Conservation (phyloP, 108 stramenopile genomes). For the Fistulifera pelliculosa region DNA sequence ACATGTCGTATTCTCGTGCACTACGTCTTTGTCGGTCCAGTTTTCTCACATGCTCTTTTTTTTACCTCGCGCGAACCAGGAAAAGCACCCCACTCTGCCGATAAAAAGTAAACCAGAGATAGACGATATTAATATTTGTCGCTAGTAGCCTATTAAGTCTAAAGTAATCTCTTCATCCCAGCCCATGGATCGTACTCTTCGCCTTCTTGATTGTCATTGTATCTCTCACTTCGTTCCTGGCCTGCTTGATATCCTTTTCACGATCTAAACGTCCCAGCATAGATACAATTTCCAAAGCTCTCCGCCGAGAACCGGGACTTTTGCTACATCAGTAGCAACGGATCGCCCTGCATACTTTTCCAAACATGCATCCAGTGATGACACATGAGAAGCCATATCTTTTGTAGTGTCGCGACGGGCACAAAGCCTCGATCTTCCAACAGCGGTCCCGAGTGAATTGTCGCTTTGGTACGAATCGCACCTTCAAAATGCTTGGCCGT, state of each 20-base stretch:
- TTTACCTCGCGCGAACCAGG: not conserved
- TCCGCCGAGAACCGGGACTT: slow-evolving; percentile 49
- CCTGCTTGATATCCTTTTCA: slow-evolving; percentile 22
- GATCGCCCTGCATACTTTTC: slow-evolving; percentile 50
- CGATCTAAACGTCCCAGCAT: slow-evolving; percentile 51
- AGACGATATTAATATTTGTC: not conserved
- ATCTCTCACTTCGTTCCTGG: slow-evolving; percentile 9
- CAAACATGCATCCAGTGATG: slow-evolving; percentile 44
- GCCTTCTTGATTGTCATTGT: slow-evolving; percentile 9
- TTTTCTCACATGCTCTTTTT: not conserved
- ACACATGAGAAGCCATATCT: slow-evolving; percentile 81
- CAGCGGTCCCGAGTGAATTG: slow-evolving; percentile 43
- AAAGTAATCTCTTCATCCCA: slow-evolving; percentile 19
- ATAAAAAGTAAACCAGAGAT: not conserved
- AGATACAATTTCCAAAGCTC: slow-evolving; percentile 64
- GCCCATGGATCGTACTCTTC: slow-evolving; percentile 78
- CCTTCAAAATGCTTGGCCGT: slow-evolving; percentile 4
- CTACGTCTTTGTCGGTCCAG: not conserved
- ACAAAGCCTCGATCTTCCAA: slow-evolving; percentile 68
- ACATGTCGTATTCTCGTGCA: not conserved
- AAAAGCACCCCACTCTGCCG: not conserved
- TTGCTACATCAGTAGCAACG: slow-evolving; percentile 18
- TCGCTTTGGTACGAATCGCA: slow-evolving; percentile 71
- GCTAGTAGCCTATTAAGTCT: not conserved
- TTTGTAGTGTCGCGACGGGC: slow-evolving; percentile 40